Base-by-base conservation (phyloP, 345 rosid genomes). In the Arabidopsis suecica region DNA sequence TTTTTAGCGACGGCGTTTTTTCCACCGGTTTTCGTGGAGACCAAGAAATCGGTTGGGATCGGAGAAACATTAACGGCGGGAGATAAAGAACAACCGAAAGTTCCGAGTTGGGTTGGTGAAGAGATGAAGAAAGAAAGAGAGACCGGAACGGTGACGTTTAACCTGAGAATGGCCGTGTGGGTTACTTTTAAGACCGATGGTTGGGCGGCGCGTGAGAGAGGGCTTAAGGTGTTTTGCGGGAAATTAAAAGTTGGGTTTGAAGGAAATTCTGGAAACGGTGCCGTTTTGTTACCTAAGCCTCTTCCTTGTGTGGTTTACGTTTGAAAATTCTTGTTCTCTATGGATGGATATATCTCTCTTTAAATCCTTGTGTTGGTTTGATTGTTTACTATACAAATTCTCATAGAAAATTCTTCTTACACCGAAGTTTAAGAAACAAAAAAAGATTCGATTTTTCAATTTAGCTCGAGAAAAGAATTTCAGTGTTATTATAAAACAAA, bases 71-170 rank as follows among this genome's bases (percentile, higher is more conserved):
- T 75, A 6, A 69, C 80, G 37, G 54, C 83, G 70, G 83, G 83
- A 7, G 53, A 45, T 10, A 71, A 76, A 6, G 78, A 47, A 9
- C 69, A 80, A 6, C 80, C 83, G 8, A 47, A 53, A 67, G 71
- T 80, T 1, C 77, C 80, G 42, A 71, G 61, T 8, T 80, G 80
- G 83, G 71, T 80, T 4, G 77, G 14, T 7, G 83, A 80, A 2
- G 77, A 75, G 40, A 66, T 80, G 83, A 70, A 36, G 70, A 80
- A 80, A 72, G 80, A 80, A 59, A 76, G 77, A 18, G 77, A 70
- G 5, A 71, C 69, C 0, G 83, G 83, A 36, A 80, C 66, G 66
- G 69, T 80, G 77, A 6, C 80, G 67, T 80, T 80, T 76, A 44
- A 61, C 34, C 48, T 80, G 42, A 80, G 83, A 9, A 59, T 80